Base-by-base conservation (phyloP, 805 yeast genomes). In the Pichia cephalocereana region DNA sequence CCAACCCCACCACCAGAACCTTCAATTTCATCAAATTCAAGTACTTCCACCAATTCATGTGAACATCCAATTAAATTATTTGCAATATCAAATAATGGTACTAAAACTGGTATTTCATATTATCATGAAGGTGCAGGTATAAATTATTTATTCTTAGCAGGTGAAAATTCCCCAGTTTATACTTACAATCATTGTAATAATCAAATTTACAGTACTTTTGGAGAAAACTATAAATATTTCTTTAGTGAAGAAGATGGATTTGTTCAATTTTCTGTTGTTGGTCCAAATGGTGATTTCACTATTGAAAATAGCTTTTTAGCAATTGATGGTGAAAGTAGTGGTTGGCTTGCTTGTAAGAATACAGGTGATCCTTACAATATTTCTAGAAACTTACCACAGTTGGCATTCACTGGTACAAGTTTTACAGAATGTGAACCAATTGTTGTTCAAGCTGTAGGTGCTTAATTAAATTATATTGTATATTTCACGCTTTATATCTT, bases 111-210 rank as follows among this genome's bases (percentile, higher is more conserved):
- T 42, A 52, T 70, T 38, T 54, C 61, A 41, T 52, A 64, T 38
- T 53, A 54, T 46, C 77, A 72, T 53, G 76, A 71, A 59, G 77
- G 77, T 54, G 77, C 77, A 44, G 77, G 69, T 45, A 59, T 71
- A 49, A 64, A 69, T 62, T 73, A 71, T 57, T 51, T 68, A 27
- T 65, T 69, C 57, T 55, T 68, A 41, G 30, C 45, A 30, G 64
- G 64, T 32, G 30, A 41, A 11, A 34, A 52, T 28, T 52, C 54
- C 10, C 34, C 43, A 17, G 23, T 27, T 3, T 43, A 42, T 18
- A 31, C 6, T n/a, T 52, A 62, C 23, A 46, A 54, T 45, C 59
- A 58, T 46, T 36, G 30, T 31, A 27, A 37, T 2, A 27, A 36
- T 7, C 38, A 47, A 31, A 15, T 38, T 12, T 18, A 40, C 17